Conservation (phyloP, 2,329 filamentous ascomycete species). For the Elsinoe ampelina region DNA sequence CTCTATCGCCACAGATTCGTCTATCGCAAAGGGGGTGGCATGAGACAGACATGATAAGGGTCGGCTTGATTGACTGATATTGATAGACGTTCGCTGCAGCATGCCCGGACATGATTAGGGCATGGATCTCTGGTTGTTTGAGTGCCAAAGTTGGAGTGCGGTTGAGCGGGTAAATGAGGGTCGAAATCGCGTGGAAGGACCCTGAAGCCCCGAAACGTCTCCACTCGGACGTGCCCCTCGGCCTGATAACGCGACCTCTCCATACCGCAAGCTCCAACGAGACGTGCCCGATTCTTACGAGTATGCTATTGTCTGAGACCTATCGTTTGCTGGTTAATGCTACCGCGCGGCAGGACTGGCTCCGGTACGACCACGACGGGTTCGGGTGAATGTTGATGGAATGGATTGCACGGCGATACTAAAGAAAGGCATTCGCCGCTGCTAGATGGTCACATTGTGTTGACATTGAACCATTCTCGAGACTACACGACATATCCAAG, state of each 20-base stretch:
- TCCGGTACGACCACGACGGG: background rate
- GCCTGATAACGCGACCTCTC: background rate
- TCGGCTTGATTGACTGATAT: slow-evolving; percentile 1
- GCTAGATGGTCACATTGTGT: no score
- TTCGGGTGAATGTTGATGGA: background rate
- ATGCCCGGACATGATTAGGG: background rate
- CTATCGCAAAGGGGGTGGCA: background rate
- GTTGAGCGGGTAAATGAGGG: background rate
- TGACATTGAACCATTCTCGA: no score
- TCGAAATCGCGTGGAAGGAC: background rate
- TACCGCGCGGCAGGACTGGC: background rate
- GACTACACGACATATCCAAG: no score
- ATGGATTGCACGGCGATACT: background rate
- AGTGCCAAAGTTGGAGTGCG: background rate
- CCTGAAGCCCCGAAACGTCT: background rate
- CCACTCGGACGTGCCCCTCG: background rate
- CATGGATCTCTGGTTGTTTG: background rate
- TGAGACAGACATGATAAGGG: background rate
- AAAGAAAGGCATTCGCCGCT: background rate
- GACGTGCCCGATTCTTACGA: background rate
- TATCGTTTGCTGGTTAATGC: background rate
- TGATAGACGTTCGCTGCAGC: background rate
- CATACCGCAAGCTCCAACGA: background rate
- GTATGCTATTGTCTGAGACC: background rate
- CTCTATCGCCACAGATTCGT: background rate